phyloP scores from a whole-genome alignment of 108 stramenopile genomes.

The Nitzschia inconspicua region DNA sequence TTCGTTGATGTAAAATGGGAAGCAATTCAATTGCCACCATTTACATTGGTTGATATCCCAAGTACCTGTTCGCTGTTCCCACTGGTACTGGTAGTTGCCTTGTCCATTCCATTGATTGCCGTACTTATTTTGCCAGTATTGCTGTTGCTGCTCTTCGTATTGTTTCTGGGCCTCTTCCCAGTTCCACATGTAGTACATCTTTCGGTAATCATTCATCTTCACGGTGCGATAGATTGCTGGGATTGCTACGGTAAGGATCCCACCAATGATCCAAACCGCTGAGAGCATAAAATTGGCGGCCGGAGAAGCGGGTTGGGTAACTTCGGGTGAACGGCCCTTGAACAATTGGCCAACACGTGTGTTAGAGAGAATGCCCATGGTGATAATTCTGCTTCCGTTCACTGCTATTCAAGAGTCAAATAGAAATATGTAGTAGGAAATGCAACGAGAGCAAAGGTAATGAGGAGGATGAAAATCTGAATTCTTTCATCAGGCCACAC shows the following conservation, averaged over 20 bases:
- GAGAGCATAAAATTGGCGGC: background rate
- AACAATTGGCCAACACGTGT: too few relatives aligned
- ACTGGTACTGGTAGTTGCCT: constrained; percentile 13
- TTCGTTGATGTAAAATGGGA: constrained; percentile 23
- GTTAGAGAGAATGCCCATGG: too few relatives aligned
- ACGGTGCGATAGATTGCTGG: constrained; percentile 34
- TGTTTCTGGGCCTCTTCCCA: constrained; percentile 40
- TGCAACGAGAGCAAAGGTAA: too few relatives aligned
- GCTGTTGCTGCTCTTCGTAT: constrained; percentile 36
- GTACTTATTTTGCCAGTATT: constrained; percentile 33
- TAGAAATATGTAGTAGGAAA: too few relatives aligned
- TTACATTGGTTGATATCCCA: constrained; percentile 33
- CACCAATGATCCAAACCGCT: background rate
- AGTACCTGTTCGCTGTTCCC: background rate
- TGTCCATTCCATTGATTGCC: constrained; percentile 22
- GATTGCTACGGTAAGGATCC: constrained; percentile 31
- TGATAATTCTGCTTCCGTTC: too few relatives aligned
- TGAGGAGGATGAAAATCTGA: too few relatives aligned
- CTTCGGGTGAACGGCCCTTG: constrained; percentile 3
- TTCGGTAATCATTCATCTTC: constrained; percentile 28
- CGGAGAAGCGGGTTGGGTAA: constrained; percentile 6
- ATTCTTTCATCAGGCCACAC: too few relatives aligned
- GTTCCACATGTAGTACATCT: constrained; percentile 21
- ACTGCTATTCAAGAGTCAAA: too few relatives aligned
- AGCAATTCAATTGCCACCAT: constrained; percentile 53